Evolutionary conservation across 116 monocot species (phyloP), one percentile per base, ranked within the genome.

Genomic region (Thalassia testudinum): DNA sequence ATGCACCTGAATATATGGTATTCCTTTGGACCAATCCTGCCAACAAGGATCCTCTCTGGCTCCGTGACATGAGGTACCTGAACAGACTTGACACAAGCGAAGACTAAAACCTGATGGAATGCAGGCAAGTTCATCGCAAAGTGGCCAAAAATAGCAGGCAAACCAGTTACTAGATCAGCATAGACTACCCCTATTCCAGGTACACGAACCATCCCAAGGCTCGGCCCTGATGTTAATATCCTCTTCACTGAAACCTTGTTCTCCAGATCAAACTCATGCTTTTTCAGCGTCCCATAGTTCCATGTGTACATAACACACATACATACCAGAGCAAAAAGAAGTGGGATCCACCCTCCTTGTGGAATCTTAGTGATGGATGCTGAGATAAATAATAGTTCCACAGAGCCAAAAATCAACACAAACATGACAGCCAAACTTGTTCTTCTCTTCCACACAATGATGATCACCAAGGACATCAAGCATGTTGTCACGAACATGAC

Each of bases 111-210:
- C 42, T 85, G 74, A 66, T 91, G 91, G 22, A 91, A 81, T 22
- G 85, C 85, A 16, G 91, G 85, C 30, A 91, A 70, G 52, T 86
- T 92, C n/a, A 66, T 77, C 1, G 79, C 86, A 47, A 92, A 86
- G 54, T 92, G 92, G 37, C 78, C 74, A 16, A 86, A 86, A 52
- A 92, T 72, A 24, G 79, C 70, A 3, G 92, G 92, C 26, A 92
- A 59, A 0, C 86, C 92, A 27, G 79, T 82, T 4, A 77, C 75
- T 12, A 86, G 17, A 62, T 92, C 77, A 13, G 79, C 58, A 57
- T 86, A 86, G 44, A 92, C 50, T 25, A 92, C 57, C 7, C 86
- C 92, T 12, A 92, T 82, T 15, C 92, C 92, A 0, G 92, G 92
- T 0, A 92, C 82, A 11, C 92, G 62, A 61, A 86, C 92, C 49